These are phyloP conservation scores for Hevea brasiliensis DNA, from an alignment of 345 rosid species.

Conservation along the genomic window DNA sequence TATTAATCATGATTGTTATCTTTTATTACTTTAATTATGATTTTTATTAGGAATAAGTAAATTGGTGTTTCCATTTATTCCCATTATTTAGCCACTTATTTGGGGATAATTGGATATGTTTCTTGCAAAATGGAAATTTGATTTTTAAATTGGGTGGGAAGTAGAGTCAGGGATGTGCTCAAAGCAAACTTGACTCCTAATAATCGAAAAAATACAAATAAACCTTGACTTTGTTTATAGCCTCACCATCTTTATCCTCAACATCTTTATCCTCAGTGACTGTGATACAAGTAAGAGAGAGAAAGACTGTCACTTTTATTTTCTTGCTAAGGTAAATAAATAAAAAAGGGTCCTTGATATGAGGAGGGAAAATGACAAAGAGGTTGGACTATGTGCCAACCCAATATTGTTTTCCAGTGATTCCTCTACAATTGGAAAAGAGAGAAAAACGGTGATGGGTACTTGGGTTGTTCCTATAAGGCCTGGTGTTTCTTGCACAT, in stretches of 20 bases:
- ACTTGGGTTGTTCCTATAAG: background rate
- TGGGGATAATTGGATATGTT: too few species aligned
- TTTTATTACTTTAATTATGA: too few species aligned
- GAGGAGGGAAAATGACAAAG: conserved; percentile 12
- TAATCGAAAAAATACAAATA: background rate
- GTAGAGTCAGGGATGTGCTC: too few species aligned
- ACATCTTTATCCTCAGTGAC: conserved; percentile 23
- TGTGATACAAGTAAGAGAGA: conserved; percentile 26
- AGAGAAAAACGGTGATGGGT: background rate
- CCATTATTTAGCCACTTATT: too few species aligned
- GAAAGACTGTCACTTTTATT: background rate
- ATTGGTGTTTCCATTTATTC: too few species aligned
- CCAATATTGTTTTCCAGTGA: background rate
- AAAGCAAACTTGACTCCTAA: background rate
- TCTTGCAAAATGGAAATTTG: too few species aligned
- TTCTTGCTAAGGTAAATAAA: background rate
- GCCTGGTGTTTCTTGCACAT: conserved; percentile 14
- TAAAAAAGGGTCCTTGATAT: conserved; percentile 5
- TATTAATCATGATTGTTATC: too few species aligned
- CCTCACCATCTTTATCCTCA: conserved; percentile 41
- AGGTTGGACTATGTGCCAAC: conserved; percentile 19
- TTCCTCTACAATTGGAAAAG: conserved; percentile 12
- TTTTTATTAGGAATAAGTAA: too few species aligned
- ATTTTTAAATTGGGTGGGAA: too few species aligned
- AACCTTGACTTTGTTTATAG: conserved; percentile 19